Conservation (phyloP, 2,329 filamentous ascomycete genomes). For the Monosporascus cannonballus region DNA sequence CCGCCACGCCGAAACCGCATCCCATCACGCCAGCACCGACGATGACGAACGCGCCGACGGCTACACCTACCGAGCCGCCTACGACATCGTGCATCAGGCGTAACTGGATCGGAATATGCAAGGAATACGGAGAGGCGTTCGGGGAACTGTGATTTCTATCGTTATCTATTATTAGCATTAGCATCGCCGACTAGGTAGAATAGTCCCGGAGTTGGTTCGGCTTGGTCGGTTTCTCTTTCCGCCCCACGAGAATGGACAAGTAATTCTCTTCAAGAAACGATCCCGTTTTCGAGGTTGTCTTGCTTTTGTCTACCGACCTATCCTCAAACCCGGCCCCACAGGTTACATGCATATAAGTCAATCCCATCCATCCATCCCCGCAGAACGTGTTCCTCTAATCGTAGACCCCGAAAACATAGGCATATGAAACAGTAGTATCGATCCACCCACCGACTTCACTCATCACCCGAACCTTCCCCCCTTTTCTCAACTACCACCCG, state of each 20-base stretch:
- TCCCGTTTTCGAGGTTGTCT: too few relatives aligned
- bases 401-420: too few relatives aligned
- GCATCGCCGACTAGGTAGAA: too few relatives aligned
- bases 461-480: not conserved
- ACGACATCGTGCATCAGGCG: not conserved
- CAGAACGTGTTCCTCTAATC: too few relatives aligned
- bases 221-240: too few relatives aligned
- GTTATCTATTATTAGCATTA: not conserved
- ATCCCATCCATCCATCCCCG: too few relatives aligned
- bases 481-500: not conserved
- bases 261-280: too few relatives aligned
- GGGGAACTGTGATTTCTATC: not conserved
- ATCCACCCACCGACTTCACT: not conserved
- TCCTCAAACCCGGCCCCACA: too few relatives aligned
- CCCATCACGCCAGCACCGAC: constrained; percentile 8
- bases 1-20: not conserved
- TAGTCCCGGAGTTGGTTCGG: too few relatives aligned
- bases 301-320: too few relatives aligned
- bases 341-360: too few relatives aligned
- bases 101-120: not conserved
- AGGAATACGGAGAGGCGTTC: not conserved
- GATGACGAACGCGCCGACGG: not conserved
- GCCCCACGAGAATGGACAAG: too few relatives aligned
- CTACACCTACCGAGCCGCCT: not conserved
- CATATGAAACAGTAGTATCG: not conserved